Conservation (phyloP, 495 filamentous ascomycete genomes). For the Podospora anserina region DNA sequence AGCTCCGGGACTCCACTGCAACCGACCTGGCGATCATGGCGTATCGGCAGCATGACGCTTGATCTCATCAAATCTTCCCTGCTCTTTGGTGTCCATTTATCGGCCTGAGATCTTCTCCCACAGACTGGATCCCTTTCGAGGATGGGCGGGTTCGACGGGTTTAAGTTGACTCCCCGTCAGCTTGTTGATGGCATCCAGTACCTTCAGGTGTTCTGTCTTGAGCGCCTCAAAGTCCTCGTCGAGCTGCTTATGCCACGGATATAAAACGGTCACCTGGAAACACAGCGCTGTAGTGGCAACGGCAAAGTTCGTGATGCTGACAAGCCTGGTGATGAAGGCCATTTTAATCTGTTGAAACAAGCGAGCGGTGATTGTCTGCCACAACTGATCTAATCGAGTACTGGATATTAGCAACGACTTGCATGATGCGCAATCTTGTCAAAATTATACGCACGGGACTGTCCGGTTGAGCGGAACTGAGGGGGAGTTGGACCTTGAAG, state of each 20-base stretch:
- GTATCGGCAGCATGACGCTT: neutral
- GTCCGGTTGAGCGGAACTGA: neutral
- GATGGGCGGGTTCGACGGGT: neutral
- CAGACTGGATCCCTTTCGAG: neutral
- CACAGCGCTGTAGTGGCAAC: conserved; percentile 58
- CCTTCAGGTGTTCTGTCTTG: conserved; percentile 51
- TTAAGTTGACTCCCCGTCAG: neutral
- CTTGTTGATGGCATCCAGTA: conserved; percentile 24
- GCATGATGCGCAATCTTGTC: neutral
- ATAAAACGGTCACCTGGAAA: conserved; percentile 64
- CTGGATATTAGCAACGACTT: neutral
- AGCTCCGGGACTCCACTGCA: too few species aligned
- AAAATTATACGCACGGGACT: neutral
- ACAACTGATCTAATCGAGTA: conserved; percentile 18
- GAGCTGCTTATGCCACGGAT: conserved; percentile 64
- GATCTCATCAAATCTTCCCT: neutral
- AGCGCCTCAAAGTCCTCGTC: conserved; percentile 57
- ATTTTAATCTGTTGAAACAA: conserved; percentile 30
- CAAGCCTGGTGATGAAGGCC: conserved; percentile 51
- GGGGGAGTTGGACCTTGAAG: conserved; percentile 24
- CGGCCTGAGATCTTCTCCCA: neutral
- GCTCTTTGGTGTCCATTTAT: neutral
- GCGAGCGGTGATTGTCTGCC: conserved; percentile 11
- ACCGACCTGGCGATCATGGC: neutral
- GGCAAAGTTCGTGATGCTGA: conserved; percentile 60